Percentiles rank a stretch among this genome's conserved stretches.
Evolutionary conservation across 495 filamentous ascomycete genomes (phyloP).

Genomic region (Penicillium desertorum): DNA sequence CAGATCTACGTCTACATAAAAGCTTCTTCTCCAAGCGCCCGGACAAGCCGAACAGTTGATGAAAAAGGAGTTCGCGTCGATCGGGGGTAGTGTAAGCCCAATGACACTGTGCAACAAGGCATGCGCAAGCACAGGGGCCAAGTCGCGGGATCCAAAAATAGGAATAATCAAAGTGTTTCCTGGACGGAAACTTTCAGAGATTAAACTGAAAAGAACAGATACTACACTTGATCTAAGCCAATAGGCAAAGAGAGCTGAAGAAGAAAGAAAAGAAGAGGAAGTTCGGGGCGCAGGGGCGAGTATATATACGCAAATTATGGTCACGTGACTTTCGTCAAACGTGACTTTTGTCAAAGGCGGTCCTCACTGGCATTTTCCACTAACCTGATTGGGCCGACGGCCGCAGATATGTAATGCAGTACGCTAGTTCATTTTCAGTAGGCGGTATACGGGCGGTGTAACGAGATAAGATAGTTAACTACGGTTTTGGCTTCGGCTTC

Average conservation of each 20-base stretch:
- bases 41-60: constrained; percentile 58
- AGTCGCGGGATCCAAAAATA: constrained; percentile 64
- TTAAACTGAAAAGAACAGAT: constrained; percentile 99
- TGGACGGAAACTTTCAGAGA: constrained; percentile 57
- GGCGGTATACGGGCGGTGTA: neutral
- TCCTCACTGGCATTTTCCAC: neutral
- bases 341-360: neutral
- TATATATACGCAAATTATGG: constrained; percentile 26
- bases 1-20: neutral
- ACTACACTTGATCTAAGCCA: constrained; percentile 91
- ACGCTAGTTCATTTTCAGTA: neutral
- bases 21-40: constrained; percentile 63
- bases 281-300: constrained; percentile 9
- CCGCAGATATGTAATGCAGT: neutral
- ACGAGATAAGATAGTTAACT: neutral
- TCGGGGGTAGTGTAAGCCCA: constrained; percentile 86
- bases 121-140: constrained; percentile 83
- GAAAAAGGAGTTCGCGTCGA: constrained; percentile 76
- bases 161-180: constrained; percentile 80
- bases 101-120: constrained; percentile 72
- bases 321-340: neutral
- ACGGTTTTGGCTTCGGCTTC: constrained; percentile 8
- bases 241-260: constrained; percentile 53
- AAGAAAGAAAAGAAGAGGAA: constrained; percentile 44
- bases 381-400: neutral